phyloP scores from a whole-genome alignment of 306 rosid species.

The Astragalus membranaceus region DNA sequence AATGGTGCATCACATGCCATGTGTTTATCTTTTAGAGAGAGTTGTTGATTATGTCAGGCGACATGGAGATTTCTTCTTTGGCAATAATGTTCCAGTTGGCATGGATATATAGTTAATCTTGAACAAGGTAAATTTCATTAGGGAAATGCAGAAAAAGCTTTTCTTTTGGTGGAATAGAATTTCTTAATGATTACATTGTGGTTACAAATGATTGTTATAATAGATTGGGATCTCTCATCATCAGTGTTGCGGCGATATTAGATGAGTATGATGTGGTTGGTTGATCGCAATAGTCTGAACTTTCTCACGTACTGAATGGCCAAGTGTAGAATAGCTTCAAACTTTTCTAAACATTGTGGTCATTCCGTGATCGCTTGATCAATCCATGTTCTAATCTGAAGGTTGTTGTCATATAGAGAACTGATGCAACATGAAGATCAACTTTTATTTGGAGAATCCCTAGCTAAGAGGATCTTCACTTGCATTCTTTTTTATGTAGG shows the following conservation, averaged over 20 bases:
- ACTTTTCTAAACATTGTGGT: neutral
- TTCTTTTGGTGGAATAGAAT: neutral
- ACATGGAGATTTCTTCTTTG: neutral
- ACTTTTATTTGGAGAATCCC: neutral
- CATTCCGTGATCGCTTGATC: neutral
- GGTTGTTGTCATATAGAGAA: neutral
- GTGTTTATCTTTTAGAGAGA: constrained; percentile 63
- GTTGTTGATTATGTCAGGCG: neutral
- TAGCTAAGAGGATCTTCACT: neutral
- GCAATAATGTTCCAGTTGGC: neutral
- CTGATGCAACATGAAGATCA: neutral
- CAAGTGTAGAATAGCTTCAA: neutral
- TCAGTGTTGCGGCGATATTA: neutral
- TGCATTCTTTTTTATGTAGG: neutral
- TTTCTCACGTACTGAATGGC: neutral
- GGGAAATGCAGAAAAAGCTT: neutral
- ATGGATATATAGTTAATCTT: constrained; percentile 5
- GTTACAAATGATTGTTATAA: constrained; percentile 6
- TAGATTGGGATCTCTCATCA: constrained; percentile 8
- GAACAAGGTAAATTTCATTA: neutral
- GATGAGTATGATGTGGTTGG: neutral
- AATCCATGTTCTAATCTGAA: neutral
- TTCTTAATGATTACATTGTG: neutral
- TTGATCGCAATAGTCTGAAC: neutral
- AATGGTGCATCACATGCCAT: constrained; percentile 80